phyloP scores from a whole-genome alignment of 768 basidiomycete genomes.

The Suillus placidus region DNA sequence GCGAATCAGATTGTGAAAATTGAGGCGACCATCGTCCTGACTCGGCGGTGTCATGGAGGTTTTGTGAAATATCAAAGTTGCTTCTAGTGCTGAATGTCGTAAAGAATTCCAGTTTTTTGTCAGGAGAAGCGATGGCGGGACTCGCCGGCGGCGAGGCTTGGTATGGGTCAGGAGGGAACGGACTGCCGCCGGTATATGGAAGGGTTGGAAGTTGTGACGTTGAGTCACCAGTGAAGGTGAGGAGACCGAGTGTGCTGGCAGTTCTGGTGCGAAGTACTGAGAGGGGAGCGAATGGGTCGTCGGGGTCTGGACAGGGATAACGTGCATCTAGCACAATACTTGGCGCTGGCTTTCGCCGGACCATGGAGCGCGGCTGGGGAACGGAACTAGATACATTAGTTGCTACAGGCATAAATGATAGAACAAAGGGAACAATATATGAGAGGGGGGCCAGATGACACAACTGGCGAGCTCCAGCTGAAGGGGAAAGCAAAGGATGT shows the following conservation, averaged over 20 bases:
- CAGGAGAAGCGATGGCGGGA: slow-evolving; percentile 5
- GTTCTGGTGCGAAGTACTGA: slow-evolving; percentile 64
- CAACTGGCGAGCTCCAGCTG: slow-evolving; percentile 19
- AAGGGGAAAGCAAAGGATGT: slow-evolving; percentile 16
- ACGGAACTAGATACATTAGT: slow-evolving; percentile 26
- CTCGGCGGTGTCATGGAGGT: slow-evolving; percentile 13
- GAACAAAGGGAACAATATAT: slow-evolving; percentile 17
- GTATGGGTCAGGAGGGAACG: slow-evolving; percentile 36
- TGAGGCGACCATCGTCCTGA: slow-evolving; percentile 17
- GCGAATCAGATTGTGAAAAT: slow-evolving; percentile 12
- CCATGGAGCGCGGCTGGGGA: slow-evolving; percentile 23
- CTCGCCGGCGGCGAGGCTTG: slow-evolving; percentile 20
- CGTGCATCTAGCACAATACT: slow-evolving; percentile 50
- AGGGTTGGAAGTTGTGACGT: slow-evolving; percentile 34
- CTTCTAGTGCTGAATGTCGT: slow-evolving; percentile 29
- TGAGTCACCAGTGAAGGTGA: slow-evolving; percentile 33
- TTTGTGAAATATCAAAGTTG: slow-evolving; percentile 22
- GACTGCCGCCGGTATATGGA: slow-evolving; percentile 33
- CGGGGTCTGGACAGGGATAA: slow-evolving; percentile 70
- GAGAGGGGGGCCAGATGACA: slow-evolving; percentile 9
- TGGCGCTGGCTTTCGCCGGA: slow-evolving; percentile 60
- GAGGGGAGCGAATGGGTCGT: slow-evolving; percentile 71
- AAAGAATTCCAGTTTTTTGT: slow-evolving; percentile 12
- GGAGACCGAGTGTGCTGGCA: slow-evolving; percentile 42
- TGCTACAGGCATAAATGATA: slow-evolving; percentile 32